Base-by-base conservation (phyloP, 2,329 filamentous ascomycete genomes). In the Trichoderma sp. region DNA sequence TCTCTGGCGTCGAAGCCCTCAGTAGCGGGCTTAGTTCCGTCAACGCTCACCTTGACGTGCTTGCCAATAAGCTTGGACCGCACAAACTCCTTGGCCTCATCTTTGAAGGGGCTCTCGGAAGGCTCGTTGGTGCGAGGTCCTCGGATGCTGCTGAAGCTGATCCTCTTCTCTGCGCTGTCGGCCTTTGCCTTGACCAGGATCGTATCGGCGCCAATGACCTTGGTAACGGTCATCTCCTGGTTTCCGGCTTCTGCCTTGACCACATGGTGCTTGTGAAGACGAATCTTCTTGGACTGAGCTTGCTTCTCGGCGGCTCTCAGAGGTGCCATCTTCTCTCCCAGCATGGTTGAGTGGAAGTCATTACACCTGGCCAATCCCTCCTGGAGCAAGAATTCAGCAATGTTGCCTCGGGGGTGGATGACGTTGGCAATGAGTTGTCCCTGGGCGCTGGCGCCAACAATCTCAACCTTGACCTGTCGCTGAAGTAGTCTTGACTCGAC, bases 41-140 rank as follows among this genome's bases (percentile, higher is more conserved):
- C 94, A 69, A 97, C 89, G 64, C 87, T 90, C 67, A 97, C 88
- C 78, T 91, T 92, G 72, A 98, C 93, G 72, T 97, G 92, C 84
- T 99, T 99, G 70, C 94, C 95, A 75, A 99, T 99, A 35, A 97
- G 80, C 78, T 90, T 93, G 84, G 97, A 97, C 66, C 95, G 90
- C 71, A 98, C 79, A 77, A 94, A 98, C 78, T 99, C 95, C 83
- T 99, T 99, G 35, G 95, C 94, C 76, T 97, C 94, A 13, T 95
- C 91, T 72, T 89, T 87, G 83, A 94, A 99, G 0, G 93, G 93
- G 48, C 92, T 87, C 79, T 98, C 94, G 67, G 92, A 90, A 22
- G 92, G 87, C 78, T 98, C 94, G 57, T 89, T 90, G 3, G 91
- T 87, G 76, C 97, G 94, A n/a, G 95, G 95, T 67, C 95, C 94